phyloP scores from a whole-genome alignment of 148 eudicot genomes.

The Heliosperma pusillum region DNA sequence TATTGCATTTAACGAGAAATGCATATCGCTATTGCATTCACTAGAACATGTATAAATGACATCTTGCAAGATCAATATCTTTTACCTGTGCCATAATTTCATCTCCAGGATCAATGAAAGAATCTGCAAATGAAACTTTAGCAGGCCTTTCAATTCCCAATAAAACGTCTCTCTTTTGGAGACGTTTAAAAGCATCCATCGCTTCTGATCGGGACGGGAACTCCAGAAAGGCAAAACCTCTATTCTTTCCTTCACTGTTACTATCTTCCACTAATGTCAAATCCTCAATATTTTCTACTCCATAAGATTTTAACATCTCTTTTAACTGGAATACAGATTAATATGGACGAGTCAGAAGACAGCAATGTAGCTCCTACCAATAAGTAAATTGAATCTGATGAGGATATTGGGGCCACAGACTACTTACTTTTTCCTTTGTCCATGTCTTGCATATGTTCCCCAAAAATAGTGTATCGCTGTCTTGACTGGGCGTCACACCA shows the following conservation, averaged over 20 bases:
- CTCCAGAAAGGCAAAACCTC: constrained; percentile 97
- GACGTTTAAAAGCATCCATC: constrained; percentile 95
- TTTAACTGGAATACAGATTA: constrained; percentile 67
- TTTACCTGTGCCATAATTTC: constrained; percentile 98
- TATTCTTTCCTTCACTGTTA: constrained; percentile 69
- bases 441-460: constrained; percentile 99
- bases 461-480: constrained; percentile 90
- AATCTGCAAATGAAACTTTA: constrained; percentile 96
- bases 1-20: not conserved
- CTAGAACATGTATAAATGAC: not conserved
- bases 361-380: constrained; percentile 37
- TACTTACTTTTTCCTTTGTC: constrained; percentile 97
- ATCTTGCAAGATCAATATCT: constrained; percentile 19
- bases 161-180: constrained; percentile 81
- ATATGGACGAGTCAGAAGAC: constrained; percentile 37
- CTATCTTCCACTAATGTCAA: constrained; percentile 91
- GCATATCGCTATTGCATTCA: not conserved
- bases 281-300: constrained; percentile 83
- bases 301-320: constrained; percentile 80
- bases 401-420: constrained; percentile 31
- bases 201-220: constrained; percentile 90
- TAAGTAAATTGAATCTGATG: constrained; percentile 24
- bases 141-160: constrained; percentile 97
- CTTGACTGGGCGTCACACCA: constrained; percentile 96
- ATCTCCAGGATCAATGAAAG: constrained; percentile 96